Evolutionary conservation across 169 alveolate genomes (phyloP).

Genomic region (Plasmodium inui): DNA sequence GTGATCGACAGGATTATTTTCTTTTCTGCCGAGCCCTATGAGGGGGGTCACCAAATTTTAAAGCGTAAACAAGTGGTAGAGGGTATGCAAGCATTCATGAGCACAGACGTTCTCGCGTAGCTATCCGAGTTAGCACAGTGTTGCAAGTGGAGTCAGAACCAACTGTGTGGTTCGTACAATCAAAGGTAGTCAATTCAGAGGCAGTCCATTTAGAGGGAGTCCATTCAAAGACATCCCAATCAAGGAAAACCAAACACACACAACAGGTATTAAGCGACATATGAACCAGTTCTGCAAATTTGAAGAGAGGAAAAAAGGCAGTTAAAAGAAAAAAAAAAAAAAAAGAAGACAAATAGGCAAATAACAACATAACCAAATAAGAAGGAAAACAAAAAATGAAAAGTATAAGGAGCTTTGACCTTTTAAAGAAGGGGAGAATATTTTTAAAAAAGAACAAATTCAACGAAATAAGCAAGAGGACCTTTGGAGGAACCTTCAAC

Average conservation of each 20-base stretch:
- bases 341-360: not conserved
- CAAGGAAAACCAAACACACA: not conserved
- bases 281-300: not conserved
- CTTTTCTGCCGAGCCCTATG: not conserved
- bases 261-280: not conserved
- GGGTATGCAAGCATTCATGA: not conserved
- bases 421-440: slow-evolving; percentile 28
- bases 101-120: not conserved
- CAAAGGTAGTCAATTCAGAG: too few species aligned
- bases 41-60: not conserved
- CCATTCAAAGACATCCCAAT: not conserved
- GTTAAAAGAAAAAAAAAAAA: slow-evolving; percentile 1
- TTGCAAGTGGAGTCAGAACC: not conserved
- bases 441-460: slow-evolving; percentile 26
- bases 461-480: slow-evolving; percentile 58
- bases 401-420: slow-evolving; percentile 18
- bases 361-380: not conserved
- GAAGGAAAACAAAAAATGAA: slow-evolving; percentile 23
- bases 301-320: not conserved
- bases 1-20: not conserved
- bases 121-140: not conserved
- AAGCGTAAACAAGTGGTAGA: not conserved
- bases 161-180: not conserved
- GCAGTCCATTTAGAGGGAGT: not conserved
- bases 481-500: slow-evolving; percentile 78